Evolutionary conservation across 2,329 filamentous ascomycete species (phyloP), one percentile per base, ranked within the genome.

Genomic region (Fusarium sp.): DNA sequence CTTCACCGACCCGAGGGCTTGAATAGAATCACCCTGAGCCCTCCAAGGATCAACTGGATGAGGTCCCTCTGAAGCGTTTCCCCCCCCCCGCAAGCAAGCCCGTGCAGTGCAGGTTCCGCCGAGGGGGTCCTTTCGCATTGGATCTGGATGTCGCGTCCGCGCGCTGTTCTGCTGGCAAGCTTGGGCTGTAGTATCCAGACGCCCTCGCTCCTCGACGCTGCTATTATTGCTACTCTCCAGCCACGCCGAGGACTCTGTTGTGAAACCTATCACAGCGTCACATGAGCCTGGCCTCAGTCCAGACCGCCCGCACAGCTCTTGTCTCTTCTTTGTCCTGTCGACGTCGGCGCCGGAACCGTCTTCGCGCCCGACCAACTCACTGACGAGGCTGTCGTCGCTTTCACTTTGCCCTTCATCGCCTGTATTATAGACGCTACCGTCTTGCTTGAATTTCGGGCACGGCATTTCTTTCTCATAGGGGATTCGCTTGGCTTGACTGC

Each of bases 21-120:
- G n/a, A 62, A 40, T 65, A 58, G 20, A 55, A 40, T 36, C 36
- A 51, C 42, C 40, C 20, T 4, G 22, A 56, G 42, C 27, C 64
- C 62, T 66, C 70, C 64, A 64, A 49, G 51, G 57, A 63, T 51
- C 27, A 51, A 53, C 70, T 75, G 72, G 66, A 78, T 78, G 76
- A 76, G 69, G 70, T 62, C 67, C 67, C 72, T 71, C 66, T 72
- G 62, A 74, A 74, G 49, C 53, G 49, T 17, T 14, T 5, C 27
- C 27, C 27, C 46, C 9, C 31, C 31, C 31, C 31, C 46, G 24
- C 27, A 31, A 51, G 46, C 46, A n/a, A 51, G 63, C 58, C 65
- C 67, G 72, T 75, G 67, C 53, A 73, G 72, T 75, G 67, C 53
- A 73, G 74, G 72, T 75, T 75, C 53, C 69, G 72, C 75, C 74